Evolutionary conservation across 352 stramenopile genomes (phyloP).

Genomic region (Phytophthora sp.): DNA sequence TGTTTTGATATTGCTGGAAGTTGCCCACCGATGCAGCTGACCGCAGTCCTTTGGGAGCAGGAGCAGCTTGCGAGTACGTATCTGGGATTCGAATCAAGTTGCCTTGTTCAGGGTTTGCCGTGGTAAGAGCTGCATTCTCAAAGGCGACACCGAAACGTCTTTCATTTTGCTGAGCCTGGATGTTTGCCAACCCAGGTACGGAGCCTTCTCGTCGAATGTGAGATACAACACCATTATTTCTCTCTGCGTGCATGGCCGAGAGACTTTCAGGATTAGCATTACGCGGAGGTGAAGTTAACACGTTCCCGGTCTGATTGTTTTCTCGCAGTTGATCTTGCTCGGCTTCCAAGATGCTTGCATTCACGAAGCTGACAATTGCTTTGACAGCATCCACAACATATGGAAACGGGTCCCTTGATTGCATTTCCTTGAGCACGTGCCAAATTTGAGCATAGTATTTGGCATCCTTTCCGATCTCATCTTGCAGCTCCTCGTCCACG

Average conservation of each 20-base stretch:
- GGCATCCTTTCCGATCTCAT: conserved; percentile 61
- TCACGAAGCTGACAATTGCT: conserved; percentile 68
- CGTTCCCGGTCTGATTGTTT: conserved; percentile 35
- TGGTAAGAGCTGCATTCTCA: conserved; percentile 13
- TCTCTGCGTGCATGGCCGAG: conserved; percentile 22
- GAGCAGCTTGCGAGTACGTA: conserved; percentile 16
- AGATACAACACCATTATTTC: conserved; percentile 8
- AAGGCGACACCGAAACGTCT: conserved; percentile 6
- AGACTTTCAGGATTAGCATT: conserved; percentile 28
- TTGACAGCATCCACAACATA: conserved; percentile 68
- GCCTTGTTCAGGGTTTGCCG: conserved; percentile 24
- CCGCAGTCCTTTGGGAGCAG: conserved; percentile 43
- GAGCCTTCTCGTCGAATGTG: conserved; percentile 52
- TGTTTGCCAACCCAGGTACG: conserved; percentile 30
- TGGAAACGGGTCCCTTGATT: conserved; percentile 89
- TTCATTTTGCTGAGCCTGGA: conserved; percentile 30
- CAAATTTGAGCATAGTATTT: conserved; percentile 90
- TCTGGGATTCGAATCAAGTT: conserved; percentile 31
- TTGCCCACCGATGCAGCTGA: conserved; percentile 78
- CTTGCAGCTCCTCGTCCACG: conserved; percentile 50
- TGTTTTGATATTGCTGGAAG: conserved; percentile 71
- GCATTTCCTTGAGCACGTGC: conserved; percentile 82
- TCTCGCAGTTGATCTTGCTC: conserved; percentile 58
- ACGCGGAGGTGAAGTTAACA: conserved; percentile 35
- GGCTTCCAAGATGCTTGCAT: conserved; percentile 58